phyloP scores from a whole-genome alignment of 129 eudicot genomes.

The Centella asiatica region DNA sequence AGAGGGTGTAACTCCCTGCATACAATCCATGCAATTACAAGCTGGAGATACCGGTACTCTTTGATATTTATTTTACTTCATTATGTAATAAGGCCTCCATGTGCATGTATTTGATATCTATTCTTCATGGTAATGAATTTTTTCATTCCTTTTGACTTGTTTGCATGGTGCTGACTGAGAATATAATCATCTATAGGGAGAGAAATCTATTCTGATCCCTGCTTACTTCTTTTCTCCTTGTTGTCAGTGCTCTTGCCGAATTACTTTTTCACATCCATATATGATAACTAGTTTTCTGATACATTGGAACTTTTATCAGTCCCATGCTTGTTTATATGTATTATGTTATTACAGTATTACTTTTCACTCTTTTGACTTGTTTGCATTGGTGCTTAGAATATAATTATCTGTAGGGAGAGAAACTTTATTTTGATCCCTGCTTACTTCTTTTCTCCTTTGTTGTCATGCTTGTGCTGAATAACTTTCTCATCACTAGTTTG shows the following conservation, averaged over 20 bases:
- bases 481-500: not conserved
- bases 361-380: no score
- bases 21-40: constrained; percentile 94
- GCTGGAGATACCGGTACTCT: constrained; percentile 92
- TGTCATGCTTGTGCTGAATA: not conserved
- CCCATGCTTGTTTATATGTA: no score
- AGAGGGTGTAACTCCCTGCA: constrained; percentile 99
- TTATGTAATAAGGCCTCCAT: not conserved
- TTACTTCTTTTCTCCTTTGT: not conserved
- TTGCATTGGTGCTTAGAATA: no score
- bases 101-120: not conserved
- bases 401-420: not conserved
- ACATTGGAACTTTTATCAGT: not conserved
- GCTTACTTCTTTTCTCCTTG: not conserved
- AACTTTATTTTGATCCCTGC: no score
- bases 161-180: not conserved
- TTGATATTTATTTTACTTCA: not conserved
- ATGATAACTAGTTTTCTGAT: not conserved
- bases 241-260: not conserved
- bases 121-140: not conserved
- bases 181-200: not conserved
- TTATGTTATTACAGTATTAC: no score
- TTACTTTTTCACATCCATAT: not conserved
- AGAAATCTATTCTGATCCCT: not conserved
- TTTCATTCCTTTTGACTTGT: not conserved